Percentiles rank a stretch among this genome's conserved stretches.
Conservation (phyloP, 768 basidiomycete species). For the Clathrus columnatus region DNA sequence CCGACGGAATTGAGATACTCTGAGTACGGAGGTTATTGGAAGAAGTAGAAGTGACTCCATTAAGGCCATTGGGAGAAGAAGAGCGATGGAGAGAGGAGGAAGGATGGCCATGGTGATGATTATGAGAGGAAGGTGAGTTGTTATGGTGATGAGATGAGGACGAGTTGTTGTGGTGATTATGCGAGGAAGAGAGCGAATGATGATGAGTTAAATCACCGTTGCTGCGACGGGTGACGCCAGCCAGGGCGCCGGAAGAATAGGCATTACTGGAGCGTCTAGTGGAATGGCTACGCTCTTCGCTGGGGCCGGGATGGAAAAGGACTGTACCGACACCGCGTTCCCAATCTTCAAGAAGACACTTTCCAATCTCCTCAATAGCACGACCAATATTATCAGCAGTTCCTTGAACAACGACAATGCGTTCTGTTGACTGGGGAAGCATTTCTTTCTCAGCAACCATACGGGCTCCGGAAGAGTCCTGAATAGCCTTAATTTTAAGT, state of each 20-base stretch:
- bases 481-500: slow-evolving; percentile 98
- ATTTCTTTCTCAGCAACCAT: slow-evolving; percentile 99
- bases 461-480: slow-evolving; percentile 89
- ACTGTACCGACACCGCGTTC: slow-evolving; percentile 91
- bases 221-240: slow-evolving; percentile 47
- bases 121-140: slow-evolving; percentile 7
- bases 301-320: slow-evolving; percentile 89
- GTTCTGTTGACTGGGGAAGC: slow-evolving; percentile 98
- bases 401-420: slow-evolving; percentile 96
- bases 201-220: slow-evolving; percentile 45
- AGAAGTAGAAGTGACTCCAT: slow-evolving; percentile 16
- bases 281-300: slow-evolving; percentile 36
- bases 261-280: slow-evolving; percentile 45
- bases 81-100: slow-evolving; percentile 2
- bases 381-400: slow-evolving; percentile 85
- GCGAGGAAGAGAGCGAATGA: slow-evolving; percentile 18
- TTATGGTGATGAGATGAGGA: slow-evolving; percentile 7
- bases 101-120: not conserved
- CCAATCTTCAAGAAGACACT: slow-evolving; percentile 94
- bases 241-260: slow-evolving; percentile 32
- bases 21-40: slow-evolving; percentile 88
- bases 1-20: slow-evolving; percentile 97
- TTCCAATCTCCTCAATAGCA: slow-evolving; percentile 92
- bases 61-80: slow-evolving; percentile 17
- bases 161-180: slow-evolving; percentile 40